Conservation (phyloP, 805 yeast genomes). For the Alloascoidea hylecoeti region DNA sequence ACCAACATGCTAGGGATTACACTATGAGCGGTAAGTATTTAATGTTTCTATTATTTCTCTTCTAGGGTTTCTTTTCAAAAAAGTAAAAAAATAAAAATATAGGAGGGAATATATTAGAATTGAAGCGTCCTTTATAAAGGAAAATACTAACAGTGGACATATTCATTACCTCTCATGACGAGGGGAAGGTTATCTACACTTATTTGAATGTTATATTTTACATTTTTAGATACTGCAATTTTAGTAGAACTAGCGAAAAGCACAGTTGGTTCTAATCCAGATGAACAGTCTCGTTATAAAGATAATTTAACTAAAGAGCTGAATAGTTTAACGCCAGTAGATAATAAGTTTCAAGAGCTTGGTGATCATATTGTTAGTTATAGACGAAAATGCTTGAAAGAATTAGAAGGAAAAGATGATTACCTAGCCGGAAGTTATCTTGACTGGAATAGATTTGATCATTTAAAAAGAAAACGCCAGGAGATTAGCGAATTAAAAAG, state of each 20-base stretch:
- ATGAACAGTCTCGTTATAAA: neutral
- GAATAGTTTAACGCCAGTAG: neutral
- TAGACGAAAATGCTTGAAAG: neutral
- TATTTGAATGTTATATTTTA: no score
- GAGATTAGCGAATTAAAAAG: neutral
- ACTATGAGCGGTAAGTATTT: neutral
- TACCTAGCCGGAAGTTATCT: neutral
- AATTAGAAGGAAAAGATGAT: neutral
- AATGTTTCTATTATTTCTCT: neutral
- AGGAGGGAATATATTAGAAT: no score
- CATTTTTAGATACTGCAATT: neutral
- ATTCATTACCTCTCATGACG: no score
- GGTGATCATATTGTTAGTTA: neutral
- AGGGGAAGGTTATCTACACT: no score
- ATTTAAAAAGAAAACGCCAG: neutral
- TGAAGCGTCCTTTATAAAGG: no score
- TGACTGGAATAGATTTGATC: neutral
- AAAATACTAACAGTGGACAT: no score
- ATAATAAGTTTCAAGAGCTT: neutral
- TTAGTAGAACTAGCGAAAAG: neutral
- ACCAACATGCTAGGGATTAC: slow-evolving; percentile 1
- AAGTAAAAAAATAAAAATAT: no score
- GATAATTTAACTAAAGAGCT: neutral
- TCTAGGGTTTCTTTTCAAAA: no score
- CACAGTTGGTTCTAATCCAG: neutral